Evolutionary conservation across 2,329 filamentous ascomycete species (phyloP).

Genomic region (Diplodia mutila): DNA sequence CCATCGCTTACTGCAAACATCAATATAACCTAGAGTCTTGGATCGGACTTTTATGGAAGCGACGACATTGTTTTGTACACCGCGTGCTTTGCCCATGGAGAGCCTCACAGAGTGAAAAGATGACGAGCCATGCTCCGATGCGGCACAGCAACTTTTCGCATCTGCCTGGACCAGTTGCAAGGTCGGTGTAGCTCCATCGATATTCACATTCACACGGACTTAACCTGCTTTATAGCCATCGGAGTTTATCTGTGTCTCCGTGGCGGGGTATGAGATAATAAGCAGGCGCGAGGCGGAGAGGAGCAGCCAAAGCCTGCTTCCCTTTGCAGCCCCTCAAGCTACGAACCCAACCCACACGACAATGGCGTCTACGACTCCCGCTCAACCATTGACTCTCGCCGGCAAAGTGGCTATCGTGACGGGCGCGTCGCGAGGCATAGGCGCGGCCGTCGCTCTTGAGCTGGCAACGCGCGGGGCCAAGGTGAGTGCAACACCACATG

Average conservation of each 20-base stretch:
- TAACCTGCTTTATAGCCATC: not conserved
- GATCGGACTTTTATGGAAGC: no score
- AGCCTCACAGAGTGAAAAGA: no score
- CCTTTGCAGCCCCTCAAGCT: not conserved
- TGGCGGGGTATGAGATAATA: not conserved
- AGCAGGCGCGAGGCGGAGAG: not conserved
- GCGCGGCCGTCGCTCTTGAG: conserved; percentile 53
- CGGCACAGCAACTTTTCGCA: not conserved
- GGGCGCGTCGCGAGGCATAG: conserved; percentile 56
- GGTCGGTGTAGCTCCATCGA: not conserved
- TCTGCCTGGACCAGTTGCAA: no score
- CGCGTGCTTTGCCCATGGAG: not conserved
- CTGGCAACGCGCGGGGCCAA: conserved; percentile 54
- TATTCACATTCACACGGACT: not conserved
- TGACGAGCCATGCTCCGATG: not conserved
- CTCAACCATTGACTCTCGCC: conserved; percentile 29
- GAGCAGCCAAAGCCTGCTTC: not conserved
- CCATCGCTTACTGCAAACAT: not conserved
- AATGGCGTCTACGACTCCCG: not conserved
- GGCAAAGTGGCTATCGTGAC: conserved; percentile 54
- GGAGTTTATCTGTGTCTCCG: not conserved
- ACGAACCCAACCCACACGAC: not conserved
- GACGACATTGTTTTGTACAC: not conserved
- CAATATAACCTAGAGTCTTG: no score
- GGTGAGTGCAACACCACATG: conserved; percentile 28